phyloP scores from a whole-genome alignment of 75 land plant species.

The Pinus taeda region DNA sequence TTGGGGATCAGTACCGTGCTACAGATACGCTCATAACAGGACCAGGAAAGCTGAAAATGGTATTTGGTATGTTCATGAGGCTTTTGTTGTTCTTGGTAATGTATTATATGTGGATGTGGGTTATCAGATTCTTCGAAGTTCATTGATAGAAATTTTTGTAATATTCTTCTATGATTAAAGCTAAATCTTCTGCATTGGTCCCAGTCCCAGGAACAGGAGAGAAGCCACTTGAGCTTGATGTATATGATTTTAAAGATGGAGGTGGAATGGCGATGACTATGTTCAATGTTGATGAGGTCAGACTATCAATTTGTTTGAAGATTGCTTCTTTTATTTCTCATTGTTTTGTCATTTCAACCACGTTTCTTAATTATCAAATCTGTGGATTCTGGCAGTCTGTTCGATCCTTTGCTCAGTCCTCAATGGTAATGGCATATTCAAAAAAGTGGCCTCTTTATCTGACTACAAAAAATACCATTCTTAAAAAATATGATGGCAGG shows the following conservation, averaged over 20 bases:
- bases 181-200: neutral
- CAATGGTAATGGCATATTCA: slow-evolving; percentile 69
- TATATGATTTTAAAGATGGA: slow-evolving; percentile 66
- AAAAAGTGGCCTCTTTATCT: slow-evolving; percentile 92
- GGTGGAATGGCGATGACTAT: slow-evolving; percentile 78
- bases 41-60: slow-evolving; percentile 84
- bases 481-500: slow-evolving; percentile 96
- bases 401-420: slow-evolving; percentile 77
- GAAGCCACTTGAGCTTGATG: slow-evolving; percentile 51
- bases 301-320: neutral
- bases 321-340: neutral
- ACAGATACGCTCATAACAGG: slow-evolving; percentile 64
- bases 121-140: neutral
- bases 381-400: slow-evolving; percentile 56
- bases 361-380: neutral
- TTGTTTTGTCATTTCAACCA: neutral
- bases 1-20: slow-evolving; percentile 92
- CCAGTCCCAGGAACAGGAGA: slow-evolving; percentile 56
- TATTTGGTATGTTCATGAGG: slow-evolving; percentile 55
- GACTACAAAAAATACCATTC: slow-evolving; percentile 88
- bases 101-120: neutral
- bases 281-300: slow-evolving; percentile 89
- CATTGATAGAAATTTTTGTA: neutral
- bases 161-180: neutral
- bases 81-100: neutral